These are phyloP conservation scores for Eragrostis nindensis DNA, from an alignment of 176 grass and related monocot genomes.

Conservation along the genomic window DNA sequence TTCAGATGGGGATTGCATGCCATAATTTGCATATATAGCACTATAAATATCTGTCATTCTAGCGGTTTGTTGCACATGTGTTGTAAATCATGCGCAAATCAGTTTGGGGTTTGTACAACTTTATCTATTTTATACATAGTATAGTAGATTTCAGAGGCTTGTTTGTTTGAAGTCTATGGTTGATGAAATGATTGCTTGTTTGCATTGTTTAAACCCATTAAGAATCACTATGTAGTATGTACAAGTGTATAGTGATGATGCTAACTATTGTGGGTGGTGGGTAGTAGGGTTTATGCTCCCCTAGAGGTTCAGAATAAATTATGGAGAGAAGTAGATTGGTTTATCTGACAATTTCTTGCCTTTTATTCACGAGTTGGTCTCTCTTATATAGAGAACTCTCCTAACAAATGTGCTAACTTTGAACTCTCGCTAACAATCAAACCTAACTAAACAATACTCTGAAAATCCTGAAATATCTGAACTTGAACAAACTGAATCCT, in stretches of 20 bases:
- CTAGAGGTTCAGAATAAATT: too few species aligned
- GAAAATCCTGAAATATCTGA: too few species aligned
- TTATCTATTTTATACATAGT: constrained; percentile 10
- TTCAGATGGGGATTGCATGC: too few species aligned
- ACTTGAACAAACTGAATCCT: too few species aligned
- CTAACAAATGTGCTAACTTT: too few species aligned
- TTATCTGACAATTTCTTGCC: too few species aligned
- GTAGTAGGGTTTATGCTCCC: too few species aligned
- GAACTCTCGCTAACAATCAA: too few species aligned
- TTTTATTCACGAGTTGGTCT: too few species aligned
- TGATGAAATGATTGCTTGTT: not conserved
- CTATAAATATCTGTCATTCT: constrained; percentile 9
- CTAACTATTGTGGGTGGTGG: not conserved
- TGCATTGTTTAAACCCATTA: constrained; percentile 5
- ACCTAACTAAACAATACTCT: too few species aligned
- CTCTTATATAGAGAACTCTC: too few species aligned
- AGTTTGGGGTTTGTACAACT: not conserved
- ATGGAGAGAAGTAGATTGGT: too few species aligned
- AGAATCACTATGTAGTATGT: constrained; percentile 30
- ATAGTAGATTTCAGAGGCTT: constrained; percentile 13
- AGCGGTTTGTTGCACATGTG: constrained; percentile 26
- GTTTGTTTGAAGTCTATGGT: constrained; percentile 23
- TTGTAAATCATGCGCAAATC: constrained; percentile 24
- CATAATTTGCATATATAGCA: not conserved
- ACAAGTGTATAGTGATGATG: constrained; percentile 1